Evolutionary conservation across 2,329 filamentous ascomycete species (phyloP), one percentile per base, ranked within the genome.

Genomic region (Colletotrichum camelliae): DNA sequence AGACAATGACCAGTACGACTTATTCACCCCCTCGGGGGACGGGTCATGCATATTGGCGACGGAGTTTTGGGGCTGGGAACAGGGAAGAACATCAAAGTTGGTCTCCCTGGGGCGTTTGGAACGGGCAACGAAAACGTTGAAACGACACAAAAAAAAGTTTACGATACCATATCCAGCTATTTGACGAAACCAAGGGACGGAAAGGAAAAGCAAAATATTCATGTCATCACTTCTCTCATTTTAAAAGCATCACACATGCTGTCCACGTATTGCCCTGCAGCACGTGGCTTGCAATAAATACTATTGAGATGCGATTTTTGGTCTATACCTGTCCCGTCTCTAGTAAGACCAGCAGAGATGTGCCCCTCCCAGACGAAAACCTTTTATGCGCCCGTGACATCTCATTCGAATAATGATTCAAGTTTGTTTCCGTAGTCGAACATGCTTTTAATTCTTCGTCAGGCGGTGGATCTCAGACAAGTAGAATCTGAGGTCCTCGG

Each of bases 401-500:
- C 37, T 65, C n/a, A 27, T 33, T 27, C 33, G 39, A 48, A 27
- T 27, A n/a, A 43, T 35, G 52, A 33, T 72, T 16, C 52, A 60
- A 55, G 35, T n/a, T 24, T 29, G 2, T 27, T 65, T 39, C n/a
- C 18, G 29, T 33, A 24, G 13, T 15, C 58, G 5, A 33, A 62
- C 31, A 62, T 13, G 24, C 48, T 8, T 37, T 78, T 74, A 85
- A 65, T 83, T 83, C 81, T 89, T 90, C 43, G 91, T 91, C 75
- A 93, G 85, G 64, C 94, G 91, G 84, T 98, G 95, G 73, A 98
- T 93, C 85, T 99, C 97, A 82, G 97, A 89, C 79, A 99, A 96
- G 88, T 95, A 99, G 86, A 97, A 98, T 83, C 93, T 96, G 79
- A 99, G 88, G 84, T 98, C 93, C 66, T 98, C 96, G 0, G 97